Percentiles rank a stretch among this genome's conserved stretches.
These are phyloP conservation scores for Arxiozyma heterogenica DNA, from an alignment of 1,139 yeast genomes.

Conservation along the genomic window DNA sequence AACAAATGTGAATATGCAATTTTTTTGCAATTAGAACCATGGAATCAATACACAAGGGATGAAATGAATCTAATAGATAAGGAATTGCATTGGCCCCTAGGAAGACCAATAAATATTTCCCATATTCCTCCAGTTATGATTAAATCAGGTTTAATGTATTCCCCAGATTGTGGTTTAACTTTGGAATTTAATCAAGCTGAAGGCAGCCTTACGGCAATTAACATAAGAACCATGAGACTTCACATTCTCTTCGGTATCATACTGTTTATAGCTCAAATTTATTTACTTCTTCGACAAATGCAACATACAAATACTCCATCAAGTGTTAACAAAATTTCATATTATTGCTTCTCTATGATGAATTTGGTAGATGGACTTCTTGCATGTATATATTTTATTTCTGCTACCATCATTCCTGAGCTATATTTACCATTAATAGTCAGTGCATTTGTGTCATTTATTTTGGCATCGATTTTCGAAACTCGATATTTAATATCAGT, in stretches of 20 bases:
- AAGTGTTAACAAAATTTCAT: constrained; percentile 59
- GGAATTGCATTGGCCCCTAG: constrained; percentile 62
- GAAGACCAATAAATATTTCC: constrained; percentile 54
- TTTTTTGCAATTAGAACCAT: constrained; percentile 59
- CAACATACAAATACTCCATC: constrained; percentile 70
- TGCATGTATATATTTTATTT: constrained; percentile 51
- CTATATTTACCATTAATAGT: constrained; percentile 61
- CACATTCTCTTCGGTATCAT: constrained; percentile 42
- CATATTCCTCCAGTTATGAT: constrained; percentile 48
- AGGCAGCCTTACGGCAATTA: constrained; percentile 54
- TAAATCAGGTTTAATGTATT: constrained; percentile 52
- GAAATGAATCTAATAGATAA: constrained; percentile 57
- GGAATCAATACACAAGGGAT: constrained; percentile 39
- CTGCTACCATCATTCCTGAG: constrained; percentile 47
- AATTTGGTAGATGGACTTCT: constrained; percentile 60
- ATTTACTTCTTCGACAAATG: constrained; percentile 55
- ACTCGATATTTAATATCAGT: constrained; percentile 65
- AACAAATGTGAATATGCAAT: constrained; percentile 63
- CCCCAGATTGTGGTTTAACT: constrained; percentile 80
- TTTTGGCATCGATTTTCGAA: constrained; percentile 68
- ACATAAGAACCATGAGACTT: constrained; percentile 36
- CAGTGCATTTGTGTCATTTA: constrained; percentile 59
- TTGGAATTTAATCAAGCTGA: constrained; percentile 36
- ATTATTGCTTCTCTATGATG: constrained; percentile 48
- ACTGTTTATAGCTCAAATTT: constrained; percentile 41